Evolutionary conservation across 306 rosid species (phyloP).

Genomic region (Alnus rubra): DNA sequence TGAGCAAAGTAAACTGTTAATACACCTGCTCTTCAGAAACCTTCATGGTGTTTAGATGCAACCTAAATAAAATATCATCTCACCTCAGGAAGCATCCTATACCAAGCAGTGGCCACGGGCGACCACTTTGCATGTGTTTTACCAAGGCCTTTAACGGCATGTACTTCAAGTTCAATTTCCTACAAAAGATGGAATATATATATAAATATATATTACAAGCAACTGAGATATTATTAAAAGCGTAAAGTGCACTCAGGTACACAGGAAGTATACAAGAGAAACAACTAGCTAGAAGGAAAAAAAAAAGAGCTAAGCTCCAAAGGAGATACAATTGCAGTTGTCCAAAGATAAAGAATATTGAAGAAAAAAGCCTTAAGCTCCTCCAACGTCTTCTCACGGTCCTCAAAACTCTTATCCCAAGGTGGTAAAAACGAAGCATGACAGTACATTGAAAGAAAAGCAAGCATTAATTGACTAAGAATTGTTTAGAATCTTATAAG

Average conservation of each 20-base stretch:
- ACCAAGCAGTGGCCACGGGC: conserved; percentile 97
- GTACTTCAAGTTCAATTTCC: conserved; percentile 98
- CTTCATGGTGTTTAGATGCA: background rate
- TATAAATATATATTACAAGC: too few species aligned
- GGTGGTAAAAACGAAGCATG: background rate
- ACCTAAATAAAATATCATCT: conserved; percentile 16
- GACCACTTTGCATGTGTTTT: conserved; percentile 98
- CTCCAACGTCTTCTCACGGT: too few species aligned
- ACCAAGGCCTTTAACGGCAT: conserved; percentile 95
- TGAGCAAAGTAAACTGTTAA: conserved; percentile 20
- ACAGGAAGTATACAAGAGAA: too few species aligned
- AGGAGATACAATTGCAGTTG: too few species aligned
- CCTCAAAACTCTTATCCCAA: background rate
- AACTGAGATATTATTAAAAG: too few species aligned
- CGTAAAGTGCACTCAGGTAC: too few species aligned
- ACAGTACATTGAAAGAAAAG: background rate
- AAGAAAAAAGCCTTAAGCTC: too few species aligned
- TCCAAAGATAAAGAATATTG: too few species aligned
- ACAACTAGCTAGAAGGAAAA: too few species aligned
- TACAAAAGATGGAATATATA: conserved; percentile 25
- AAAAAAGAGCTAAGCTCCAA: too few species aligned
- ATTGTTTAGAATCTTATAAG: background rate
- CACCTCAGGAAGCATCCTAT: conserved; percentile 98
- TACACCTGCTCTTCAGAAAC: conserved; percentile 9
- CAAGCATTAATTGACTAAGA: background rate